phyloP scores from a whole-genome alignment of 306 rosid genomes.

The Begonia fuchsioides region DNA sequence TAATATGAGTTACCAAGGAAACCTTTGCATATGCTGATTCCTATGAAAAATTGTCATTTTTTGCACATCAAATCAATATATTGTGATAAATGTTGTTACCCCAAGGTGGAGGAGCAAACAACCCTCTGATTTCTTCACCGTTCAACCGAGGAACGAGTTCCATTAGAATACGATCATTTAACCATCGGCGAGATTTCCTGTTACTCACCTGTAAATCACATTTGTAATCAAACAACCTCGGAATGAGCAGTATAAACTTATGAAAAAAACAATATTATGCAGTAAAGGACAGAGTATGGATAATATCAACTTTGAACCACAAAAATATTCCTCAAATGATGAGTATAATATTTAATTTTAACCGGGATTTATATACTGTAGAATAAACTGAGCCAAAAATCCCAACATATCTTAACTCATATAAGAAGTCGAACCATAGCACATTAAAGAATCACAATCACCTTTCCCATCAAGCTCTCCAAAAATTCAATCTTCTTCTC shows the following conservation, averaged over 20 bases:
- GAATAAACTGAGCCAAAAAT: too few species aligned
- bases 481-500: slow-evolving; percentile 76
- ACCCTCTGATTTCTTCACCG: slow-evolving; percentile 83
- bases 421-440: not conserved
- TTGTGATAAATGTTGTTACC: slow-evolving; percentile 19
- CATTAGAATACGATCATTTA: slow-evolving; percentile 82
- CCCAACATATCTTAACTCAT: too few species aligned
- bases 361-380: too few species aligned
- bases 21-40: too few species aligned
- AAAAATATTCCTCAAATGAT: too few species aligned
- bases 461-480: slow-evolving; percentile 73
- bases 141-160: slow-evolving; percentile 78
- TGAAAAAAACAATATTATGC: not conserved
- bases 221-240: too few species aligned
- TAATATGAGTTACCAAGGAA: too few species aligned
- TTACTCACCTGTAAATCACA: slow-evolving; percentile 52
- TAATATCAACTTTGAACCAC: too few species aligned
- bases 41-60: too few species aligned
- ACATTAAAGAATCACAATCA: slow-evolving; percentile 6
- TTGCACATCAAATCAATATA: too few species aligned
- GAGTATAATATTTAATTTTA: too few species aligned
- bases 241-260: not conserved
- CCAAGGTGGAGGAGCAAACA: slow-evolving; percentile 95
- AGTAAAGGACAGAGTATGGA: not conserved
- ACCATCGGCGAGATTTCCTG: slow-evolving; percentile 73